phyloP scores from a whole-genome alignment of 495 filamentous ascomycete genomes.

The Penicillium angulare region DNA sequence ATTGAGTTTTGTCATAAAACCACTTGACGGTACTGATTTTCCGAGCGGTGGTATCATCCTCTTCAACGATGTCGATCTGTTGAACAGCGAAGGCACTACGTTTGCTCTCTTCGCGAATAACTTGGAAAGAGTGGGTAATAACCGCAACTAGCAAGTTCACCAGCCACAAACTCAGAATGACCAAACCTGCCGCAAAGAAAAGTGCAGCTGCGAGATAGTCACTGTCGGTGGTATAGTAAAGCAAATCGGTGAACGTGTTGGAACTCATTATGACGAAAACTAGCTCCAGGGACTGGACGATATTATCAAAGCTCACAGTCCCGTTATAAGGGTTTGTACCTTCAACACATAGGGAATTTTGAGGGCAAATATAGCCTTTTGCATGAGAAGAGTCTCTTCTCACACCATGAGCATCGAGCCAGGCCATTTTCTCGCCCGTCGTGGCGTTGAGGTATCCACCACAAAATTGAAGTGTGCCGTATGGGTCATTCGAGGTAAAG shows the following conservation, averaged over 20 bases:
- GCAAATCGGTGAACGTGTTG: slow-evolving; percentile 91
- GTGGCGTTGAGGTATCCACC: slow-evolving; percentile 70
- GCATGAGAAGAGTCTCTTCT: slow-evolving; percentile 41
- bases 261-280: slow-evolving; percentile 99
- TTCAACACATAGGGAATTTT: slow-evolving; percentile 77
- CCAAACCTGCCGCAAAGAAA: slow-evolving; percentile 81
- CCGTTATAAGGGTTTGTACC: slow-evolving; percentile 76
- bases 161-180: slow-evolving; percentile 95
- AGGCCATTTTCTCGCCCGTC: slow-evolving; percentile 60
- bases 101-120: slow-evolving; percentile 95
- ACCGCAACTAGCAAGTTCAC: slow-evolving; percentile 96
- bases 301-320: slow-evolving; percentile 94
- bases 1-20: slow-evolving; percentile 67
- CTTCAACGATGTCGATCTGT: slow-evolving; percentile 50
- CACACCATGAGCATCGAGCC: slow-evolving; percentile 54
- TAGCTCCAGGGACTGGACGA: slow-evolving; percentile 82
- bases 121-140: slow-evolving; percentile 97
- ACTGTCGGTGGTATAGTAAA: slow-evolving; percentile 88
- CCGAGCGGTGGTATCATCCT: slow-evolving; percentile 33
- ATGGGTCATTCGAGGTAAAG: slow-evolving; percentile 45
- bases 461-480: slow-evolving; percentile 70
- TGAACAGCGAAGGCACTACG: slow-evolving; percentile 87
- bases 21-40: slow-evolving; percentile 59
- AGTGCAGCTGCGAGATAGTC: slow-evolving; percentile 84
- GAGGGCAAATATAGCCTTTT: slow-evolving; percentile 92